Evolutionary conservation across 1,284 basidiomycete species (phyloP).

Genomic region (Rhodotorula glutinis): DNA sequence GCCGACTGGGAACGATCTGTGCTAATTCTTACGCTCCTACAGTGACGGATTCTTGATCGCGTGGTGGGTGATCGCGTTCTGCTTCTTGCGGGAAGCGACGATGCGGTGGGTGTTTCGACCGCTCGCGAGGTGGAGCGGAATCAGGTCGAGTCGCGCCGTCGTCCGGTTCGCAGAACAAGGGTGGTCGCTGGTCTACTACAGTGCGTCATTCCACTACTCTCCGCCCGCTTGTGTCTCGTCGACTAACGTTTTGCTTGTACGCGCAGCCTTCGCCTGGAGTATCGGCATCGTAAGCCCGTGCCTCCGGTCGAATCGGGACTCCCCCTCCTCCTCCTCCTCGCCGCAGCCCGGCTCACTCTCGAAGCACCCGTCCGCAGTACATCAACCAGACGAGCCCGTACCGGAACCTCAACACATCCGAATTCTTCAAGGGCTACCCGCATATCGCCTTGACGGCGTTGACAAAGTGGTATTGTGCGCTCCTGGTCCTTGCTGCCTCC

Average conservation of each 20-base stretch:
- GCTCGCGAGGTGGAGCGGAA: constrained; percentile 64
- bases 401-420: constrained; percentile 61
- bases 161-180: constrained; percentile 91
- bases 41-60: constrained; percentile 62
- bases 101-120: constrained; percentile 72
- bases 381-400: constrained; percentile 72
- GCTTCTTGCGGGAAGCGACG: constrained; percentile 68
- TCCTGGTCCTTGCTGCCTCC: background rate
- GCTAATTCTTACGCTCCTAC: background rate
- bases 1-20: background rate
- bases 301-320: no score
- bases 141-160: constrained; percentile 53
- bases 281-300: constrained; percentile 82
- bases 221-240: background rate
- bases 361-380: constrained; percentile 58
- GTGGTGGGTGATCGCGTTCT: constrained; percentile 72
- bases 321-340: no score
- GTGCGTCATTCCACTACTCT: background rate
- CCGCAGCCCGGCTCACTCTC: background rate
- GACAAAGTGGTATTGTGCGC: constrained; percentile 82
- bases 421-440: constrained; percentile 80
- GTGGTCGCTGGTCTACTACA: constrained; percentile 75
- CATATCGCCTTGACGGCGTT: constrained; percentile 70
- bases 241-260: background rate
- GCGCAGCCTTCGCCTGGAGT: constrained; percentile 60